Evolutionary conservation across 129 eudicot genomes (phyloP), one percentile per base, ranked within the genome.

Genomic region (Logfia minima): DNA sequence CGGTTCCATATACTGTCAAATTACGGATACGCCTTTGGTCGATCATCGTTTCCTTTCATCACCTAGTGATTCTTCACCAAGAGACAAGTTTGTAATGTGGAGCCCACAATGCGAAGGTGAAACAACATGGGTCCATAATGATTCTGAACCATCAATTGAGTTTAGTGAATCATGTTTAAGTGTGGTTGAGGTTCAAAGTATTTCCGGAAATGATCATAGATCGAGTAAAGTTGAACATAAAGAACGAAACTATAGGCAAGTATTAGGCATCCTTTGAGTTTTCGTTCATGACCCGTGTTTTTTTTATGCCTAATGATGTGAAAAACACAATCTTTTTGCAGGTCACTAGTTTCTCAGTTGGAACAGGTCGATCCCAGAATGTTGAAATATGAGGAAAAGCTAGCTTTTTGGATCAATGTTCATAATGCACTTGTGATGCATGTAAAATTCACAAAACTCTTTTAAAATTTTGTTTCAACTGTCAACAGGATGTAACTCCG

Each of bases 381-480:
- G 69, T 63, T 93, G 78, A 90, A 87, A 56, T 86, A 70, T 23
- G 94, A 88, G 74, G 96, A 93, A 88, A 93, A 90, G 73, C 80
- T 93, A 70, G 96, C 97, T 1, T 90, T 93, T 69, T 93, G 98
- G 98, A 93, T 93, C 60, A 93, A 93, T 77, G 88, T 93, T 29
- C 98, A 93, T 82, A 93, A 93, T 66, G 89, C 90, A 68, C 84
- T 93, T 17, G 92, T 87, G 53, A 90, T 93, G 98, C 98, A 93
- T 84, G 98, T 93, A 90, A 72, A 56, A 7, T 8, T 51, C 62
- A 16, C 22, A 28, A 16, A 43, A 21, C 8, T 19, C 10, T 6
- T 76, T 17, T 0, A 21, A 17, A 22, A 16, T 45, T 71, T 31
- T 16, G 4, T 18, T 75, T 72, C 13, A 52, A 35, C 13, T 14